These are phyloP conservation scores for Castanea sativa DNA, from an alignment of 306 rosid species.

Conservation along the genomic window DNA sequence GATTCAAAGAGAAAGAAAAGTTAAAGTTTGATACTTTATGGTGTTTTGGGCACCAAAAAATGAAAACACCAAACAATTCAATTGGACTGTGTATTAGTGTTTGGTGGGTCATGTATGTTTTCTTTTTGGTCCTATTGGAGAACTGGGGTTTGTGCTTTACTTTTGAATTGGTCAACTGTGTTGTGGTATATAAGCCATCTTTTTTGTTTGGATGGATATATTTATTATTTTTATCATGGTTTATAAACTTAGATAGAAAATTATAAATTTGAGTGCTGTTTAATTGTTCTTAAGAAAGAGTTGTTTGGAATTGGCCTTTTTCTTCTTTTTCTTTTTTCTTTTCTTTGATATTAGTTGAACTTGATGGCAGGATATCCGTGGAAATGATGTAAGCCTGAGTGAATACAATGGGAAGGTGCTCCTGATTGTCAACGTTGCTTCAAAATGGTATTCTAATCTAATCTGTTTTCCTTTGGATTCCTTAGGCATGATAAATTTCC, in stretches of 20 bases:
- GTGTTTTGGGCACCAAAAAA: not conserved
- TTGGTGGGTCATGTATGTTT: not conserved
- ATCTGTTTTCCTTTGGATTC: not conserved
- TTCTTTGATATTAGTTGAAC: conserved; percentile 19
- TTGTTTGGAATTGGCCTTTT: not conserved
- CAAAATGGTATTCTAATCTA: conserved; percentile 58
- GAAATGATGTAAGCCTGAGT: conserved; percentile 69
- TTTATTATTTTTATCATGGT: not conserved
- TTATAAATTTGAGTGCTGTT: not conserved
- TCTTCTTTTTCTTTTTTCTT: not conserved
- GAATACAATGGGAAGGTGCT: conserved; percentile 73
- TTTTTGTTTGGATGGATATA: not conserved
- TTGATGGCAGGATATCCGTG: conserved; percentile 65
- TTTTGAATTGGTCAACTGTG: not conserved
- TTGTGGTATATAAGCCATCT: not conserved
- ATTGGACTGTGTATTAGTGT: not conserved
- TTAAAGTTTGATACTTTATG: not conserved
- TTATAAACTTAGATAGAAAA: not conserved
- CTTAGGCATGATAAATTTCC: not conserved
- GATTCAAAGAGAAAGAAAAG: not conserved
- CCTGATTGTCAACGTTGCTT: conserved; percentile 86
- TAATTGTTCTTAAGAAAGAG: not conserved
- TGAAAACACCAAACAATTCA: not conserved
- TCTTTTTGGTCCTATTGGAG: not conserved
- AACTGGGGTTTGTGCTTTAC: not conserved